phyloP scores from a whole-genome alignment of 345 rosid genomes.

The Isatis tinctoria region DNA sequence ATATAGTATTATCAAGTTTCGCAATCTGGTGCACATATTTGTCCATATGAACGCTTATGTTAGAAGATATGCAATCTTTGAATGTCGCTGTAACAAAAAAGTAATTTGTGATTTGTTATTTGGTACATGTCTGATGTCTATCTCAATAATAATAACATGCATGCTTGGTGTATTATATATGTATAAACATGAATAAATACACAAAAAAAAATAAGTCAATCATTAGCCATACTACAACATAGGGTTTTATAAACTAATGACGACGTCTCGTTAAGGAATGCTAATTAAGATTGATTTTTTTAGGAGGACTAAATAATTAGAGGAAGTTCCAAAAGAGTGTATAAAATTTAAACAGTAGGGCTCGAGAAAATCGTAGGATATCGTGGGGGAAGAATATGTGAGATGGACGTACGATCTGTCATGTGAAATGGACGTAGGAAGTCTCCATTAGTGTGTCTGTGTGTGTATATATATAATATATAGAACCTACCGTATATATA shows the following conservation, averaged over 20 bases:
- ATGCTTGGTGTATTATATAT: not conserved
- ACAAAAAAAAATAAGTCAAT: not conserved
- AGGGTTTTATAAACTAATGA: not conserved
- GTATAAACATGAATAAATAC: not conserved
- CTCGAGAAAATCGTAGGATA: not conserved
- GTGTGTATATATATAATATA: not conserved
- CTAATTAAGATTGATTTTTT: not conserved
- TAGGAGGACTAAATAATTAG: not conserved
- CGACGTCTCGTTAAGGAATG: not conserved
- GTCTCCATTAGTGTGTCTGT: not conserved
- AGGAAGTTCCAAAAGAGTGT: not conserved
- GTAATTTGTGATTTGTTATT: not conserved
- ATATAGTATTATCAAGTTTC: not conserved
- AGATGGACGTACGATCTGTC: constrained; percentile 13
- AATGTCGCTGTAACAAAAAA: not conserved
- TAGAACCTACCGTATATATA: not conserved
- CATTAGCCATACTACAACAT: not conserved
- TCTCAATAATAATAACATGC: not conserved
- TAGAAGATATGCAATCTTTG: not conserved
- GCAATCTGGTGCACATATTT: not conserved
- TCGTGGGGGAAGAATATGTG: not conserved
- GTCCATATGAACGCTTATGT: not conserved
- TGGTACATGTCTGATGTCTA: not conserved
- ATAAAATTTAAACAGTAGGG: constrained; percentile 1
- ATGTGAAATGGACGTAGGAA: not conserved